phyloP scores from a whole-genome alignment of 2,329 filamentous ascomycete species.

The Diaporthe batatas region DNA sequence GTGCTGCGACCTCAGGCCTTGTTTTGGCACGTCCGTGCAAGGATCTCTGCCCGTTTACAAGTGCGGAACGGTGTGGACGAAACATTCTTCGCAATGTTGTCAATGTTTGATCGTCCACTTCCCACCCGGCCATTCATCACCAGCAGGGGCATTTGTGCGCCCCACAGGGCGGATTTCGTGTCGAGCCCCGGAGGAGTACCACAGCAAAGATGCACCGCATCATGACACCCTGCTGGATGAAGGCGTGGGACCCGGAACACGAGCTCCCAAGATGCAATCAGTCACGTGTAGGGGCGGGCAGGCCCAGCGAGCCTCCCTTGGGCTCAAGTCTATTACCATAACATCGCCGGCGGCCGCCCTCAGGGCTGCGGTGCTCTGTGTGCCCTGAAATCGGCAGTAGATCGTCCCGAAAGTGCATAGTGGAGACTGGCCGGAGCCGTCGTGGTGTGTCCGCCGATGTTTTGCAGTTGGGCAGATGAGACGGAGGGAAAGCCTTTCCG shows the following conservation, averaged over 20 bases:
- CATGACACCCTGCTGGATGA: not conserved
- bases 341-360: conserved; percentile 13
- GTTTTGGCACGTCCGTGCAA: conserved; percentile 22
- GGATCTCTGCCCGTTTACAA: conserved; percentile 6
- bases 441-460: conserved; percentile 32
- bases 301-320: not conserved
- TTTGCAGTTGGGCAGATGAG: conserved; percentile 33
- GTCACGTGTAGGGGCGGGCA: not conserved
- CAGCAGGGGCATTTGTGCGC: conserved; percentile 11
- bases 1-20: conserved; percentile 28
- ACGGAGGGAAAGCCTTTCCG: conserved; percentile 26
- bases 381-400: conserved; percentile 24
- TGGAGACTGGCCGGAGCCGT: conserved; percentile 28
- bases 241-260: not conserved
- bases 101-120: conserved; percentile 37
- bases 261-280: not conserved
- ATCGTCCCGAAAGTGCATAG: conserved; percentile 32
- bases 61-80: conserved; percentile 22
- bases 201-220: conserved; percentile 8
- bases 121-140: not conserved
- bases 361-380: not conserved
- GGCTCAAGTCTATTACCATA: not conserved
- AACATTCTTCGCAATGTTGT: conserved; percentile 36
- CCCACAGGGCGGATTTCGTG: not conserved
- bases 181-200: not conserved